Base-by-base conservation (phyloP, 2,329 filamentous ascomycete genomes). In the Aspergillus sclerotialis region DNA sequence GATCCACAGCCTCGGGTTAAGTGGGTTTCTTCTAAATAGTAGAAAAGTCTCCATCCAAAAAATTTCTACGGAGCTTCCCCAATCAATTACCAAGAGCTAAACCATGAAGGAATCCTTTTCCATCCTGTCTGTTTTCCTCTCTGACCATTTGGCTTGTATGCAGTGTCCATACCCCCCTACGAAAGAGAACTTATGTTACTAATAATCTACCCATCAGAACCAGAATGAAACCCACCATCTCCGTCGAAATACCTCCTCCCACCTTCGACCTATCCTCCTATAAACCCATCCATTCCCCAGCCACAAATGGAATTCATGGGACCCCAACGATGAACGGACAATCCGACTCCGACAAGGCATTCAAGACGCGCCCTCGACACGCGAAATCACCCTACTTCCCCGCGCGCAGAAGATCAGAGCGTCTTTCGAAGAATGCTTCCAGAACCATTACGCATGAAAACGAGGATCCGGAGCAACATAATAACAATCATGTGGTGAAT, bases 321-420 rank as follows among this genome's bases (percentile, higher is more conserved):
- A 56, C 55, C 12, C 37, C 6, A 44, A 44, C 1, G 50, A 55
- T 12, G 46, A 55, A 28, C 35, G 42, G 10, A 48, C 35, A 19
- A 40, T 50, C 16, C 43, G 49, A 6, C 37, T 15, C 14, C 39
- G 37, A n/a, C 19, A 18, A 17, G 11, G n/a, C 7, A n/a, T 17
- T 33, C 31, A 15, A 23, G 23, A 26, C 8, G 13, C 7, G 19
- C 17, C 12, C 33, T 15, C 19, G 7, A 13, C 10, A 13, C 23
- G 27, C 24, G 15, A 26, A 24, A 15, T 42, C 42, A 13, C 33
- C 37, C n/a, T 43, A 43, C 32, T 37, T 42, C n/a, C 7, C 34
- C 11, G 18, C 31, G 3, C 15, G 10, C 5, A 11, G 11, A 4
- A 28, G 30, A 26, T 15, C 21, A 12, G 12, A 33, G 3, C n/a